phyloP scores from a whole-genome alignment of 495 filamentous ascomycete genomes.

The Trichoderma parareesei region DNA sequence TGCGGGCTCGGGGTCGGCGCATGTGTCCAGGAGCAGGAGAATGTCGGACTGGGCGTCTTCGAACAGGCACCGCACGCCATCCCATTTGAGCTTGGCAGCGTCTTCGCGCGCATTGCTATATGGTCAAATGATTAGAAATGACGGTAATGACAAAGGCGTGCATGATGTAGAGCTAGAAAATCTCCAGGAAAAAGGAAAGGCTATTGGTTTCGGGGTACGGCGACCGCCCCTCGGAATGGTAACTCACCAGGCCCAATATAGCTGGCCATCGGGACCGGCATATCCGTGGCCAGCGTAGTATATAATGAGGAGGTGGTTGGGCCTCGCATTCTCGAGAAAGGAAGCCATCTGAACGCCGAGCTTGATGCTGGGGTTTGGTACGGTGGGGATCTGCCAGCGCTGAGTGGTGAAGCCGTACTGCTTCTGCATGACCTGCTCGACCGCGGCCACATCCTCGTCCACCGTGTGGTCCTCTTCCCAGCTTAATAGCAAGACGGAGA shows the following conservation, averaged over 20 bases:
- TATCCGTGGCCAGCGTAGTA: slow-evolving; percentile 49
- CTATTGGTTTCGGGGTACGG: too few relatives aligned
- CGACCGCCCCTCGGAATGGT: not conserved
- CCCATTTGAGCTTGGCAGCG: slow-evolving; percentile 39
- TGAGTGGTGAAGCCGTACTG: slow-evolving; percentile 46
- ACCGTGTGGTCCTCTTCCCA: slow-evolving; percentile 47
- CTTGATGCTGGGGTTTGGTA: slow-evolving; percentile 43
- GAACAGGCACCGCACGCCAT: slow-evolving; percentile 40
- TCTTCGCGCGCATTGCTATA: slow-evolving; percentile 33
- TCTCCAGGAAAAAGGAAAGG: too few relatives aligned
- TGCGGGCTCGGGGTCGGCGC: slow-evolving; percentile 34
- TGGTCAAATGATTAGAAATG: not conserved
- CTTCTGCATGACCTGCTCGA: slow-evolving; percentile 45
- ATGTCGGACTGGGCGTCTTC: slow-evolving; percentile 44
- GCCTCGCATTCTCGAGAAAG: slow-evolving; percentile 41
- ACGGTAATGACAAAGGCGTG: slow-evolving; percentile 12
- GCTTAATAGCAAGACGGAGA: slow-evolving; percentile 44
- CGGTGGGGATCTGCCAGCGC: slow-evolving; percentile 43
- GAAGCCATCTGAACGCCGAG: slow-evolving; percentile 42
- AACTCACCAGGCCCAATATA: slow-evolving; percentile 50
- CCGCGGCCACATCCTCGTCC: slow-evolving; percentile 37
- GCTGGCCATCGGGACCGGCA: slow-evolving; percentile 41
- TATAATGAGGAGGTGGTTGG: slow-evolving; percentile 48
- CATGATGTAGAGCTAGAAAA: not conserved
- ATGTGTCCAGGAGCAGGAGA: slow-evolving; percentile 40